Evolutionary conservation across 2,329 filamentous ascomycete species (phyloP), one percentile per base, ranked within the genome.

Genomic region (Trichoderma koningiopsis): DNA sequence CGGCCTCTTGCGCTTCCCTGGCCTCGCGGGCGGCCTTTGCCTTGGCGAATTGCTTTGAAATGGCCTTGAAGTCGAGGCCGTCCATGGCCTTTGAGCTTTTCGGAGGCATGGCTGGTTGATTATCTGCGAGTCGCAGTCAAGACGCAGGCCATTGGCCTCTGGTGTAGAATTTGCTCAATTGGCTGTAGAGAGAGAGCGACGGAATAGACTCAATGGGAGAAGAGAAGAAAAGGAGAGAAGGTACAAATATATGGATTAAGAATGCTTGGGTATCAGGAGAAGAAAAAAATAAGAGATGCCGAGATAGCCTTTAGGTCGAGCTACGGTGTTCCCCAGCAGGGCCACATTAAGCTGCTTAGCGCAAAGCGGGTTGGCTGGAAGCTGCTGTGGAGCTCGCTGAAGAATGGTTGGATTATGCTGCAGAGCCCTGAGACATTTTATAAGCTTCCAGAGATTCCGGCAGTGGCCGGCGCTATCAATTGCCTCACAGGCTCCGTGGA

Each of bases 31-130:
- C 80, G 62, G 81, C 82, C 76, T 87, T 86, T 40, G 86, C 86
- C 56, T 82, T 83, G 33, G 82, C 85, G 78, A 83, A 88, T 76
- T 87, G 82, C 49, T 83, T 83, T 22, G 84, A 82, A 70, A 88
- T 86, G 69, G 81, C 77, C 73, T 86, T 79, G 79, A 86, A 86
- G 49, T 88, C 85, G 75, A 81, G 74, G 68, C 74, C 70, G 66
- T 72, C 71, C 70, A 75, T 74, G 35, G 75, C 63, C 68, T 75
- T 74, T 70, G 69, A 47, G 68, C 66, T 73, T 61, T 63, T 60
- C 56, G 73, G 71, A 58, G 76, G 72, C 77, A 79, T 79, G 53
- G 72, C 35, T 72, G 19, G 19, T 49, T 49, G n/a, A 5, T 73
- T 71, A 72, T 66, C 24, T 56, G 63, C 64, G 57, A 55, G 53